These are phyloP conservation scores for Aaosphaeria pasadenensis DNA, from an alignment of 2,329 filamentous ascomycete species.

Conservation along the genomic window DNA sequence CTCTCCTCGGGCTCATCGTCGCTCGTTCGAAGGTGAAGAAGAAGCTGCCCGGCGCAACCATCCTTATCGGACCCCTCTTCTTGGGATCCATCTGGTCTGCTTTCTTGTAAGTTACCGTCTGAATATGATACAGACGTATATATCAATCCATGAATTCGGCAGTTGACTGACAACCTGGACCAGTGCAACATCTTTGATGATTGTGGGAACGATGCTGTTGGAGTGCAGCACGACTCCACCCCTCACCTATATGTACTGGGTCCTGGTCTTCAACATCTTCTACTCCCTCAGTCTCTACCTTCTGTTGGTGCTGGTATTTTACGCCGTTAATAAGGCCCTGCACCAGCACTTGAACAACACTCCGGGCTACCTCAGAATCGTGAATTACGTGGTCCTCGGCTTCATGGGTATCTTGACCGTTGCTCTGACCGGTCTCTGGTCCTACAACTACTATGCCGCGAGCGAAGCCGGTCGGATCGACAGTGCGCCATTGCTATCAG, in stretches of 20 bases:
- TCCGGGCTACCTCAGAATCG: constrained; percentile 7
- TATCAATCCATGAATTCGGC: not conserved
- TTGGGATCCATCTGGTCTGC: constrained; percentile 5
- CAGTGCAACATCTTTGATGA: constrained; percentile 9
- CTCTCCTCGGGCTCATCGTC: constrained; percentile 16
- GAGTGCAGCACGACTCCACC: constrained; percentile 8
- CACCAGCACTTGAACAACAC: constrained; percentile 13
- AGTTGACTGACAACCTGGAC: constrained; percentile 4
- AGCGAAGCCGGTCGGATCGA: not conserved
- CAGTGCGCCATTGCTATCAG: not conserved
- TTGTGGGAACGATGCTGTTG: constrained; percentile 10
- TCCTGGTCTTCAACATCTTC: constrained; percentile 17
- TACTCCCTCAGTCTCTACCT: constrained; percentile 14
- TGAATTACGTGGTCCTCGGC: constrained; percentile 10
- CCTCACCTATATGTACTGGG: constrained; percentile 5
- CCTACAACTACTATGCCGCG: constrained; percentile 10
- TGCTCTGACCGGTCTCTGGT: constrained; percentile 8
- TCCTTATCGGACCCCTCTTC: constrained; percentile 17
- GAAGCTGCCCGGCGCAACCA: constrained; percentile 15
- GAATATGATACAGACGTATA: not conserved
- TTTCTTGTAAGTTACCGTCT: constrained; percentile 11
- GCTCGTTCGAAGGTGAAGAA: constrained; percentile 13
- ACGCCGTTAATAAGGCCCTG: constrained; percentile 21
- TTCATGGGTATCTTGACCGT: constrained; percentile 18
- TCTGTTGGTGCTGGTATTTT: constrained; percentile 22